Conservation (phyloP, 2,329 filamentous ascomycete species). For the Trichoderma citrinoviride region DNA sequence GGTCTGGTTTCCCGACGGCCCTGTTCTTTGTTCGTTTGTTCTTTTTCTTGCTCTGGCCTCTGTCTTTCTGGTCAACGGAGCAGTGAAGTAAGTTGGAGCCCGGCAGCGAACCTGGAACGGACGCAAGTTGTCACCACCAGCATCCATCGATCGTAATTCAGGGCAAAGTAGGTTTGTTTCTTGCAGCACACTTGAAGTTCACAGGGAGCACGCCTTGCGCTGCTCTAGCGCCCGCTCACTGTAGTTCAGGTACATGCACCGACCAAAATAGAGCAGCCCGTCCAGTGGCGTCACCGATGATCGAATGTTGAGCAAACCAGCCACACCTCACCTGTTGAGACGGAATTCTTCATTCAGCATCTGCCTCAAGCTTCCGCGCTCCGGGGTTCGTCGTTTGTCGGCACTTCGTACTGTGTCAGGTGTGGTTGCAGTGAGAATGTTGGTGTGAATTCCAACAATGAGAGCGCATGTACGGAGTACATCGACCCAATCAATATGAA, state of each 20-base stretch:
- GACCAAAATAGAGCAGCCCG: neutral
- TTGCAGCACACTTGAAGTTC: too few species aligned
- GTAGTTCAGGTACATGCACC: neutral
- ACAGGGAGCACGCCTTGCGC: neutral
- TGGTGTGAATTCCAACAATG: neutral
- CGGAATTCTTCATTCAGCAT: neutral
- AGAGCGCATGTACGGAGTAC: neutral
- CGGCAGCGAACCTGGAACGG: too few species aligned
- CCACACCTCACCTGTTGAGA: neutral
- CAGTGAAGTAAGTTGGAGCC: neutral
- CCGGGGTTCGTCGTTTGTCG: neutral
- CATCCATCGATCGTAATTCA: too few species aligned
- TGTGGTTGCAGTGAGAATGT: slow-evolving; percentile 10
- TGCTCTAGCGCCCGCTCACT: neutral
- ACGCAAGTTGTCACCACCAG: too few species aligned
- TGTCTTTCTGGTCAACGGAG: neutral
- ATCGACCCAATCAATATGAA: neutral
- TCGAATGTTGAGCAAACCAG: neutral
- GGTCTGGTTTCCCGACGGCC: too few species aligned
- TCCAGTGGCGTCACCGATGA: neutral
- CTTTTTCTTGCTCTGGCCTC: neutral
- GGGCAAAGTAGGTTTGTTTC: too few species aligned
- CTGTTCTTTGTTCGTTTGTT: neutral
- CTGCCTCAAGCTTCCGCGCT: neutral
- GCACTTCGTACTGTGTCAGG: neutral